Evolutionary conservation across 1,284 basidiomycete genomes (phyloP), one percentile per base, ranked within the genome.

Genomic region (Porodaedalea pini): DNA sequence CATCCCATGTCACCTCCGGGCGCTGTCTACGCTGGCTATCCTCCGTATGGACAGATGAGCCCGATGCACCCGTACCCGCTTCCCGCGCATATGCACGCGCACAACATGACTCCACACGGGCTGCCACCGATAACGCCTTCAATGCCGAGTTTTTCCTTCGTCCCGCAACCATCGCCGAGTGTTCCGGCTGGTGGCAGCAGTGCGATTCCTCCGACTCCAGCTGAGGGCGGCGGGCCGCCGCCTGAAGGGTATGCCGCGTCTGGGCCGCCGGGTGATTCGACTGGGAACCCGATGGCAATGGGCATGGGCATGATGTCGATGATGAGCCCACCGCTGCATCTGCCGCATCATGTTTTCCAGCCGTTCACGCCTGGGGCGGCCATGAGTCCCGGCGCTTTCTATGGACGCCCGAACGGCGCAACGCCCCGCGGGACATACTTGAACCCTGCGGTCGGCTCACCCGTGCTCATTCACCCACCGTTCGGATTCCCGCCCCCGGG

Each of bases 141-240:
- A 62, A 90, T 90, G 88, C 87, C 87, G 4, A 78, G 85, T 8
- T 90, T 90, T 70, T 81, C 78, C 21, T 89, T 89, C 69, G 71
- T 80, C 39, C 76, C 78, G 40, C 80, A 82, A 41, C 70, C 64
- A 39, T 69, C 65, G 21, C 68, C 71, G 2, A 64, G 47, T 19
- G 50, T 32, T 15, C n/a, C 32, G n/a, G 27, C 31, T 11, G 57
- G 57, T 13, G 52, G 57, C 5, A 58, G 51, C 29, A 54, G 57
- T 27, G 57, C 52, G 44, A 58, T 58, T 0, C 52, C 57, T 23
- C 51, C 57, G 10, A 54, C 57, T 1, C 57, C 57, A 4, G 51
- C 51, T 13, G 57, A 58, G 32, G 40, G 3, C 25, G 56, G 49
- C 15, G 34, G 29, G 3, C 31, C 8, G 6, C 19, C 23, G 21